Evolutionary conservation across 2,329 filamentous ascomycete species (phyloP).

Genomic region (Ramularia collo-cygni): DNA sequence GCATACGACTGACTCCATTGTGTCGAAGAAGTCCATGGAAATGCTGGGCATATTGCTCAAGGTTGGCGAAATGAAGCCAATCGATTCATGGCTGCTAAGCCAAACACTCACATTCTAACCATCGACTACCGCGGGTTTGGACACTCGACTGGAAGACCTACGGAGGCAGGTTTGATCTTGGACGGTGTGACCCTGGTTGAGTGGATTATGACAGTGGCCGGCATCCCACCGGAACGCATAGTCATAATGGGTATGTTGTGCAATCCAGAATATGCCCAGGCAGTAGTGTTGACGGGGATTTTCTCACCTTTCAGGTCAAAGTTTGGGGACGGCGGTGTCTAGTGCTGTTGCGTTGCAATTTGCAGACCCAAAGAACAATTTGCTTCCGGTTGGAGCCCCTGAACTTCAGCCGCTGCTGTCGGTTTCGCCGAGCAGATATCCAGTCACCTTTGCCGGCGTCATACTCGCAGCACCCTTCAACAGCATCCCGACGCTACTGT

Average conservation of each 20-base stretch:
- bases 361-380: constrained; percentile 27
- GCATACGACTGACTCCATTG: constrained; percentile 1
- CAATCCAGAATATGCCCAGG: too few relatives aligned
- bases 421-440: constrained; percentile 23
- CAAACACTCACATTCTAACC: constrained; percentile 71
- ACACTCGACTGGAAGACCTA: constrained; percentile 69
- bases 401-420: constrained; percentile 3
- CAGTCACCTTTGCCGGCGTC: constrained; percentile 64
- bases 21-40: constrained; percentile 44
- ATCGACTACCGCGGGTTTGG: constrained; percentile 91
- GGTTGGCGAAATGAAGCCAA: constrained; percentile 69
- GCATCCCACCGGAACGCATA: constrained; percentile 64
- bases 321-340: constrained; percentile 78
- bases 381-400: constrained; percentile 11
- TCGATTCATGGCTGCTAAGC: constrained; percentile 66
- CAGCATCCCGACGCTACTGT: constrained; percentile 63
- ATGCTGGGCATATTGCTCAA: constrained; percentile 80
- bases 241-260: constrained; percentile 55
- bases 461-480: constrained; percentile 76
- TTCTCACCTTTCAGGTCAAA: constrained; percentile 59
- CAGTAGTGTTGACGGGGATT: too few relatives aligned
- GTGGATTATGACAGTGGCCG: constrained; percentile 59
- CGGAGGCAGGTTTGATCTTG: constrained; percentile 71
- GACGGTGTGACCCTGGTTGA: constrained; percentile 69
- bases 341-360: constrained; percentile 68